Evolutionary conservation across 2,329 filamentous ascomycete species (phyloP), one percentile per base, ranked within the genome.

Genomic region (Colletotrichum melonis): DNA sequence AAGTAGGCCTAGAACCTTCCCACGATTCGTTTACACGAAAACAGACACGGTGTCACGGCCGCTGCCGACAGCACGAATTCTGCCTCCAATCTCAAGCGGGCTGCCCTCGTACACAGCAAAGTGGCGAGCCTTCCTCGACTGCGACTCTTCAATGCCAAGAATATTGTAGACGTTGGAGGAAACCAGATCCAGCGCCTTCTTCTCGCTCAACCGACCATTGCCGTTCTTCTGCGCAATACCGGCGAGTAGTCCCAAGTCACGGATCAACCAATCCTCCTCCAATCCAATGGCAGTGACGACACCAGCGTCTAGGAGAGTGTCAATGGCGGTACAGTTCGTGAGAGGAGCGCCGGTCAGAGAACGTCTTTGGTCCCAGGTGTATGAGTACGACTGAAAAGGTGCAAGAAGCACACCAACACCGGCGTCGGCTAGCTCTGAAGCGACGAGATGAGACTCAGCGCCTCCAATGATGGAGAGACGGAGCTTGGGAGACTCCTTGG

Each of bases 21-120:
- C 16, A 8, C 16, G 19, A 30, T 14, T 11, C 22, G 32, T 52
- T 57, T 76, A 82, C 63, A 80, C 80, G 80, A 79, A 88, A 59
- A 83, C 75, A 68, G 77, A 82, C 73, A 83, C 78, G 35, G 78
- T 76, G 9, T 81, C 82, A 30, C 79, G 66, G 5, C 87, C 87
- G 66, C 83, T 83, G 7, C 84, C 86, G 16, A 92, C 87, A 12
- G 86, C 90, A 78, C 86, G 86, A 57, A 92, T 85, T 60, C 87
- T 81, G 6, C 86, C 86, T 5, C 87, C 88, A 78, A 92, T 88
- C 76, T 91, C 86, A 74, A 93, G 78, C 24, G 92, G 92, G 76
- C 84, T 90, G 0, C 91, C 91, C 78, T 93, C 91, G 65, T 86
- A 90, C 6, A 93, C 84, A 3, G 92, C 85, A 81, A 92, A 93